phyloP scores from a whole-genome alignment of 1,139 yeast species.

The Yamadazyma jaroonii region DNA sequence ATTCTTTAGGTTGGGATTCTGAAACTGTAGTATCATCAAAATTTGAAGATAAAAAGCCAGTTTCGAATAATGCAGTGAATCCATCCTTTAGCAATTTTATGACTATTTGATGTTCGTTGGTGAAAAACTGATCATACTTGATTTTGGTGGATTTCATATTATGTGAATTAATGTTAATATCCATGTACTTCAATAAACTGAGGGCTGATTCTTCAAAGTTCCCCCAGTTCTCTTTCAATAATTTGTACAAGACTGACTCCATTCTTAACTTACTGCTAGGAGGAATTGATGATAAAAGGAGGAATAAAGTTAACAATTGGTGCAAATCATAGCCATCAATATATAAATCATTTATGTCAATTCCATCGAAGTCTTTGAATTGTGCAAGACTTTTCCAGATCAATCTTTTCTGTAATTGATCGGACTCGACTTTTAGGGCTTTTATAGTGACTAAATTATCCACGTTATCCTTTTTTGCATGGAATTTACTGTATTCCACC shows the following conservation, averaged over 20 bases:
- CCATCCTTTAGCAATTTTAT: slow-evolving; percentile 38
- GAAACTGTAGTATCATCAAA: slow-evolving; percentile 4
- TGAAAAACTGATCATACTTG: slow-evolving; percentile 30
- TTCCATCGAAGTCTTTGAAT: slow-evolving; percentile 20
- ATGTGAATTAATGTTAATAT: slow-evolving; percentile 28
- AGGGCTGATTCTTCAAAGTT: slow-evolving; percentile 31
- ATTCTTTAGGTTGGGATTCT: slow-evolving; percentile 6
- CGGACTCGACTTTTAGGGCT: slow-evolving; percentile 4
- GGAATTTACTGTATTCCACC: slow-evolving; percentile 3
- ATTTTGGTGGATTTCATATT: slow-evolving; percentile 23
- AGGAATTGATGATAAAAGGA: slow-evolving; percentile 28
- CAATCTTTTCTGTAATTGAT: slow-evolving; percentile 1
- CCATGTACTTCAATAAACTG: slow-evolving; percentile 36
- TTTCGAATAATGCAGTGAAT: slow-evolving; percentile 33
- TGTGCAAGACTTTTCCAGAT: slow-evolving; percentile 13
- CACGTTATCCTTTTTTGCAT: slow-evolving; percentile 4
- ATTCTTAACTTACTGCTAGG: slow-evolving; percentile 18
- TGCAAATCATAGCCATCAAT: slow-evolving; percentile 35
- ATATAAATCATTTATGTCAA: slow-evolving; percentile 28
- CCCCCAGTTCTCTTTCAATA: slow-evolving; percentile 24
- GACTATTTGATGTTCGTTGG: slow-evolving; percentile 25
- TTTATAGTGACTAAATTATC: neutral
- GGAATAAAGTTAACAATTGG: slow-evolving; percentile 40
- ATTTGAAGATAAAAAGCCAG: slow-evolving; percentile 17
- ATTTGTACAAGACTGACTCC: slow-evolving; percentile 17